Evolutionary conservation across 2,329 filamentous ascomycete genomes (phyloP), one percentile per base, ranked within the genome.

Genomic region (Monosporascus sp.): DNA sequence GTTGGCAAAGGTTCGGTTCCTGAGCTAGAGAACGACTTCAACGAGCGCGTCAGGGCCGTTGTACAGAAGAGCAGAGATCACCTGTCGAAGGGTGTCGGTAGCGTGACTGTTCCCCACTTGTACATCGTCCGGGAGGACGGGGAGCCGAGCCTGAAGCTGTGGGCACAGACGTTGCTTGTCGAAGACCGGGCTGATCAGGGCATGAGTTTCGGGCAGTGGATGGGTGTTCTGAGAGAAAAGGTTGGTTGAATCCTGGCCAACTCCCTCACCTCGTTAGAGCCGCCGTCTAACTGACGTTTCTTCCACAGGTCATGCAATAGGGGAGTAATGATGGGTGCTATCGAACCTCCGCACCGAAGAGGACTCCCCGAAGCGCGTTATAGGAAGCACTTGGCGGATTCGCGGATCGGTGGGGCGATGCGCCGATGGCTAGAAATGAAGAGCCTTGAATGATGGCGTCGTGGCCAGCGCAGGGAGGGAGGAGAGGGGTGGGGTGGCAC

Each of bases 91-190:
- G 91, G 92, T 2, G 92, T 94, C 17, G 94, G 94, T 57, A 96
- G 90, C 71, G 96, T 97, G 60, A 83, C 86, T n/a, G 84, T 95
- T 56, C 94, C 94, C 48, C 90, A 96, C 65, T 77, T 99, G 52
- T 99, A 97, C 69, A 81, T 97, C 62, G 88, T 97, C 56, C 85
- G 92, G 63, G 93, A 97, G 71, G 94, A 97, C 66, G 94, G 94
- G 50, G 94, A 99, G 74, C 94, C 94, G 34, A 93, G 89, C 64
- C 76, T 99, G 69, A 92, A 95, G 73, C 77, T 97, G 58, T 99
- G 94, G 94, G 94, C 94, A 45, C 93, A 97, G 78, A 97, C 94
- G 44, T 78, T 97, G 71, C 76, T 99, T 64, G 88, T 99, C 47
- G 94, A 99, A 72, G 94, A 99, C 72, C 81, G 93, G 60, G 90